phyloP scores from a whole-genome alignment of 169 alveolate species.

The Condylostoma magnum region DNA sequence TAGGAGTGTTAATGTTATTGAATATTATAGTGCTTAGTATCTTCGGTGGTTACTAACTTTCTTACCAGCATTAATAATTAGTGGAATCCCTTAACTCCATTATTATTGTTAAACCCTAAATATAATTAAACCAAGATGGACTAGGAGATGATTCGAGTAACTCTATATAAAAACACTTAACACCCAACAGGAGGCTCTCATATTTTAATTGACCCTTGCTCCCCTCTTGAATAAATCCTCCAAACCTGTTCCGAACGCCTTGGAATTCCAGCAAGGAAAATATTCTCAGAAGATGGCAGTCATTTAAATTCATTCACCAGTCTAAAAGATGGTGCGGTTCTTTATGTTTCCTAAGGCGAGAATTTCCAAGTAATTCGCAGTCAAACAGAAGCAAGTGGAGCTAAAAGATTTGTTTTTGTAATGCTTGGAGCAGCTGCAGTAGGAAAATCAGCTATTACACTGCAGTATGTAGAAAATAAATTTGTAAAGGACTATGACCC shows the following conservation, averaged over 20 bases:
- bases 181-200: not conserved
- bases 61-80: too few relatives aligned
- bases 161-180: not conserved
- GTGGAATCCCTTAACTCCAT: too few relatives aligned
- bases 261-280: not conserved
- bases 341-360: slow-evolving; percentile 21
- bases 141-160: not conserved
- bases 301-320: not conserved
- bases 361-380: not conserved
- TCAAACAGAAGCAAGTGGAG: not conserved
- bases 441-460: slow-evolving; percentile 42
- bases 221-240: not conserved
- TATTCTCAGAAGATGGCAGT: not conserved
- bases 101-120: too few relatives aligned
- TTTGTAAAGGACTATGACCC: slow-evolving; percentile 41
- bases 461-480: slow-evolving; percentile 15
- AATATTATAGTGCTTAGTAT: too few relatives aligned
- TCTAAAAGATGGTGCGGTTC: not conserved
- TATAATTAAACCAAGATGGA: too few relatives aligned
- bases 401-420: not conserved
- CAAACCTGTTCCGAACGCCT: not conserved
- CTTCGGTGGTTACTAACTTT: too few relatives aligned
- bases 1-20: too few relatives aligned
- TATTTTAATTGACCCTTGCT: not conserved
- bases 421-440: slow-evolving; percentile 35